Evolutionary conservation across 225 moss, liverwort and hornwort species (phyloP).

Genomic region (Anthoceros angustus): DNA sequence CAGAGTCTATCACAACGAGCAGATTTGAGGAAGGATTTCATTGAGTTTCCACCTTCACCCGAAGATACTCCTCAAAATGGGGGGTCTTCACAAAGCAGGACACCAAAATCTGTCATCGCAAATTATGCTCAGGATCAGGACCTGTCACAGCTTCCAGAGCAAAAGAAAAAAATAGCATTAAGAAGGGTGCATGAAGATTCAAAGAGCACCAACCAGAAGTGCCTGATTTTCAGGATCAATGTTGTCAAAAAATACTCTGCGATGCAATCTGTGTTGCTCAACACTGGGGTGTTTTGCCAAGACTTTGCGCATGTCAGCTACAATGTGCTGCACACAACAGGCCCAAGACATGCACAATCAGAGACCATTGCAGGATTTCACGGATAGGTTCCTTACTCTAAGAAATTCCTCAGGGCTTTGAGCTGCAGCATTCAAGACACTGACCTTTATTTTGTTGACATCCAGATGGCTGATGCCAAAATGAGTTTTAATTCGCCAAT

Average conservation of each 20-base stretch:
- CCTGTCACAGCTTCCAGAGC: neutral
- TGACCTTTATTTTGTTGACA: slow-evolving; percentile 68
- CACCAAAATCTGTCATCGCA: slow-evolving; percentile 60
- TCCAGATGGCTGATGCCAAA: slow-evolving; percentile 86
- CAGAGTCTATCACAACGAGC: neutral
- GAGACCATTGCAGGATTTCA: neutral
- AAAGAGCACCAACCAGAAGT: neutral
- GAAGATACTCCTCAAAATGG: slow-evolving; percentile 85
- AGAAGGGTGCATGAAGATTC: neutral
- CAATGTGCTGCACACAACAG: neutral
- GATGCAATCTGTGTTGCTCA: slow-evolving; percentile 1
- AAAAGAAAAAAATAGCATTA: neutral
- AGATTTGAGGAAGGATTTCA: neutral
- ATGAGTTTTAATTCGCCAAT: slow-evolving; percentile 97
- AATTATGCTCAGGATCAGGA: slow-evolving; percentile 62
- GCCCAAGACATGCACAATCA: neutral
- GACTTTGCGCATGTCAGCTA: neutral
- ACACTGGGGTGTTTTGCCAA: neutral
- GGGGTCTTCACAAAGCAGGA: slow-evolving; percentile 98
- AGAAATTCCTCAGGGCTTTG: neutral
- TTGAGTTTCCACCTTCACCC: slow-evolving; percentile 48
- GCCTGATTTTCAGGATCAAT: slow-evolving; percentile 3
- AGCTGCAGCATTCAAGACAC: slow-evolving; percentile 7
- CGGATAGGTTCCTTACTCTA: neutral
- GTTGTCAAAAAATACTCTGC: slow-evolving; percentile 2